These are phyloP conservation scores for Lactarius hatsudake DNA, from an alignment of 768 basidiomycete species.

Conservation along the genomic window DNA sequence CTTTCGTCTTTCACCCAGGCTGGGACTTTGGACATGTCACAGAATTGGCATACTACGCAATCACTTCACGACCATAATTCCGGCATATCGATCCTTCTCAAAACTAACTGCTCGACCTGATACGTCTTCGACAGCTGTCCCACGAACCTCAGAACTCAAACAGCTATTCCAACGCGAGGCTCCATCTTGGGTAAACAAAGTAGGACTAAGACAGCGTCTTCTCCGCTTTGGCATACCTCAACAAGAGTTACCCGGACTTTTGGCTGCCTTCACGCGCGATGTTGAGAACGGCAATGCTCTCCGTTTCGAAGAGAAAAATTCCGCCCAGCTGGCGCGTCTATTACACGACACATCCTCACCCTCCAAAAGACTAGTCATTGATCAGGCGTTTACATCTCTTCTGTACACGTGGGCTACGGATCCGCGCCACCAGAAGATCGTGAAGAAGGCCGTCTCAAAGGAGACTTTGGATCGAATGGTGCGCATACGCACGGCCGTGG, in stretches of 20 bases:
- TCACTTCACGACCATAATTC: not conserved
- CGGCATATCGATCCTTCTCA: not conserved
- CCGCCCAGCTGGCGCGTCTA: conserved; percentile 47
- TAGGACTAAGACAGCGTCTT: conserved; percentile 41
- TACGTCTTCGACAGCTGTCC: not conserved
- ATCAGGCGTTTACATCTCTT: conserved; percentile 49
- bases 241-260: conserved; percentile 40
- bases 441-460: conserved; percentile 15
- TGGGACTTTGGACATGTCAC: not conserved
- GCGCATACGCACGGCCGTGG: conserved; percentile 36
- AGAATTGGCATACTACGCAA: not conserved
- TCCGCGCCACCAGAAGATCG: conserved; percentile 22
- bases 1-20: conserved; percentile 1
- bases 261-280: conserved; percentile 41
- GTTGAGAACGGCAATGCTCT: conserved; percentile 34
- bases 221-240: conserved; percentile 48
- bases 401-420: conserved; percentile 57
- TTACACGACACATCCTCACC: conserved; percentile 35
- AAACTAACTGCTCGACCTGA: not conserved
- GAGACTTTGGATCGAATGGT: conserved; percentile 32
- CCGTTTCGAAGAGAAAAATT: conserved; percentile 30
- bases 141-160: not conserved
- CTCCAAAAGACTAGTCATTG: conserved; percentile 35
- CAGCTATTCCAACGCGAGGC: conserved; percentile 17
- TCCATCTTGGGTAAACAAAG: conserved; percentile 16